Conservation (phyloP, 495 filamentous ascomycete genomes). For the Parathielavia hyrcaniae region DNA sequence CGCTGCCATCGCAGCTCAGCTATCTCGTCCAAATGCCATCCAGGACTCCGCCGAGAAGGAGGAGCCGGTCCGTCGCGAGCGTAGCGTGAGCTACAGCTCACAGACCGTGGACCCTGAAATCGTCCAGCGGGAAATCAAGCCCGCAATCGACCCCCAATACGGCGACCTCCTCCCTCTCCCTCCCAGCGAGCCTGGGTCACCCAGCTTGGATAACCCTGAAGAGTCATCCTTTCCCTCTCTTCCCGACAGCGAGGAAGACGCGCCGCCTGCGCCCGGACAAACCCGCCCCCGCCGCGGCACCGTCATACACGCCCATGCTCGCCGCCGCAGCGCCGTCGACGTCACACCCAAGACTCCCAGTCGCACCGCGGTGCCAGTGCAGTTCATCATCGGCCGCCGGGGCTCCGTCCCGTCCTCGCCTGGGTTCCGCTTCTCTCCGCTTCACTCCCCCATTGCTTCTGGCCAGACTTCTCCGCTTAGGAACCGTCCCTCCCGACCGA, state of each 20-base stretch:
- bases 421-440: slow-evolving; percentile 32
- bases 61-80: slow-evolving; percentile 15
- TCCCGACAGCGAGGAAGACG: slow-evolving; percentile 48
- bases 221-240: slow-evolving; percentile 38
- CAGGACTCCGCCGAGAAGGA: slow-evolving; percentile 31
- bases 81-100: slow-evolving; percentile 32
- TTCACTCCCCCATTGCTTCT: slow-evolving; percentile 32
- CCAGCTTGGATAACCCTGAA: slow-evolving; percentile 30
- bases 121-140: slow-evolving; percentile 42
- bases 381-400: slow-evolving; percentile 42
- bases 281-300: slow-evolving; percentile 28
- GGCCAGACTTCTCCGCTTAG: slow-evolving; percentile 23
- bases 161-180: slow-evolving; percentile 52
- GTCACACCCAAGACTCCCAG: slow-evolving; percentile 42
- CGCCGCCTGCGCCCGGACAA: slow-evolving; percentile 41
- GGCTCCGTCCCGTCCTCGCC: slow-evolving; percentile 43
- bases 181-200: slow-evolving; percentile 46
- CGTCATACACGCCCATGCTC: slow-evolving; percentile 28
- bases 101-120: slow-evolving; percentile 46
- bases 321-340: slow-evolving; percentile 37
- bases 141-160: slow-evolving; percentile 52
- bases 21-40: slow-evolving; percentile 39
- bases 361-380: slow-evolving; percentile 47
- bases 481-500: slow-evolving; percentile 37
- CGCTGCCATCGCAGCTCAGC: slow-evolving; percentile 39